Evolutionary conservation across 257 asterid species (phyloP), one percentile per base, ranked within the genome.

Genomic region (Solanum paucissectum): DNA sequence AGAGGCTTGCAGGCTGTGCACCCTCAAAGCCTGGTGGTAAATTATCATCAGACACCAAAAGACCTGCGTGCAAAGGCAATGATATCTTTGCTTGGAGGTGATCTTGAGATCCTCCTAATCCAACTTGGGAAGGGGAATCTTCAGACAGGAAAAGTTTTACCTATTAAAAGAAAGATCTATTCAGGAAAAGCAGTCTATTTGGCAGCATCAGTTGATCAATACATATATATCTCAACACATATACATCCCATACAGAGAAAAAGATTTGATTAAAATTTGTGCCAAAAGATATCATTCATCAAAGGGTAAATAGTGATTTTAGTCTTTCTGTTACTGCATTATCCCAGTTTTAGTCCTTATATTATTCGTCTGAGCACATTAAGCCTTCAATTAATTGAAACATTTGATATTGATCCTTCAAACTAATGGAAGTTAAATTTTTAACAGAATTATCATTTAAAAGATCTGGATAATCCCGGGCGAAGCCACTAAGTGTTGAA

Each of bases 1-100:
- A 90, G 49, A 87, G 92, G 86, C 89, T 94, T 40, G 90, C 90
- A 42, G 96, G 96, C 90, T 89, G 94, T 58, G 91, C 83, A 69
- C 93, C 96, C 90, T 94, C 98, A 83, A 97, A 97, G 87, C 99
- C 98, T 2, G 98, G 99, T 8, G 99, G 99, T 86, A 94, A 92
- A 94, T 92, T 95, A 87, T 92, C 97, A 86, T 96, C 97, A 27
- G 93, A 87, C 66, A 90, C 91, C 60, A 88, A n/a, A 83, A 88
- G 92, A 86, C 93, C 91, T 38, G 90, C 87, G 16, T 89, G 92
- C 34, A 85, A 91, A 68, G 93, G 88, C 93, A 95, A 92, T 73
- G 89, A 85, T 90, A 93, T 32, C 92, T 94, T 95, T 52, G 94
- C 98, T 93, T 97, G 99, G 79, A 95, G 98, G 90, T 95, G 95